These are phyloP conservation scores for Microdochium trichocladiopsis DNA, from an alignment of 2,329 filamentous ascomycete species.

Conservation along the genomic window DNA sequence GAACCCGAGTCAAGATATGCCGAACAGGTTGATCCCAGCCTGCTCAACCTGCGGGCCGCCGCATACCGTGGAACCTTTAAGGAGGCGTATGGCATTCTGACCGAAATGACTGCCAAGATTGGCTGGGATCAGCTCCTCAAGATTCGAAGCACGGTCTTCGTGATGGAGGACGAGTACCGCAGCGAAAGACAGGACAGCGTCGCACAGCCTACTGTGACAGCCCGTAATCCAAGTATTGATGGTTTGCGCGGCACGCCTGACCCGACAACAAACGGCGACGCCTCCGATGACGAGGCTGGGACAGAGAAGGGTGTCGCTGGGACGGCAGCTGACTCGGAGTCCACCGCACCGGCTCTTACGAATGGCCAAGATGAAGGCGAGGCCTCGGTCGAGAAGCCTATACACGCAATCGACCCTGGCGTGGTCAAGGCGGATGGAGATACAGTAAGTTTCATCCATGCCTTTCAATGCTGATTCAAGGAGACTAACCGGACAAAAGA, in stretches of 20 bases:
- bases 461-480: not conserved
- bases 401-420: slow-evolving; percentile 69
- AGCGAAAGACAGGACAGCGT: slow-evolving; percentile 65
- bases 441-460: slow-evolving; percentile 7
- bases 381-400: slow-evolving; percentile 64
- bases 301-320: slow-evolving; percentile 26
- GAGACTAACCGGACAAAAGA: slow-evolving; percentile 32
- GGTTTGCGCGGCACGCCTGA: slow-evolving; percentile 67
- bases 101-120: slow-evolving; percentile 92
- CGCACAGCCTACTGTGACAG: slow-evolving; percentile 28
- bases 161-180: slow-evolving; percentile 98
- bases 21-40: slow-evolving; percentile 80
- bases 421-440: slow-evolving; percentile 63
- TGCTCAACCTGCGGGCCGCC: slow-evolving; percentile 79
- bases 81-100: slow-evolving; percentile 88
- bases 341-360: slow-evolving; percentile 23
- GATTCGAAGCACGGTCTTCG: slow-evolving; percentile 93
- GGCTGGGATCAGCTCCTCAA: slow-evolving; percentile 96
- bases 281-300: slow-evolving; percentile 22
- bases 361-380: slow-evolving; percentile 29
- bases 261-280: slow-evolving; percentile 41
- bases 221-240: slow-evolving; percentile 71
- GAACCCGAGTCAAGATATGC: slow-evolving; percentile 73
- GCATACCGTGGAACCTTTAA: slow-evolving; percentile 93
- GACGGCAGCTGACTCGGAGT: slow-evolving; percentile 18